These are phyloP conservation scores for Tritrichomonas foetus DNA, from an alignment of 208 protist species.

Conservation along the genomic window DNA sequence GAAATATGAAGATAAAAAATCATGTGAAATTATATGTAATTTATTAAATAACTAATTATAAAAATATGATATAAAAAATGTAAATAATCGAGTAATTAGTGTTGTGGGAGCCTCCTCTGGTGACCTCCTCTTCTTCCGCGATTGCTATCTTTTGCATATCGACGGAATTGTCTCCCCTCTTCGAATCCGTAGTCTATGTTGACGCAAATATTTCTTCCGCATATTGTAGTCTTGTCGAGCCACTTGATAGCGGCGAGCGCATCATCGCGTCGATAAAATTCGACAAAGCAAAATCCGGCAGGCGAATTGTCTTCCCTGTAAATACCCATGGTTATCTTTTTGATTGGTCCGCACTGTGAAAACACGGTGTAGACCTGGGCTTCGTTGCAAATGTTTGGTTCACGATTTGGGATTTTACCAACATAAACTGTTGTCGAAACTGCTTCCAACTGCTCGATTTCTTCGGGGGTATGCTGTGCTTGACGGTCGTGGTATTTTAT, in stretches of 20 bases:
- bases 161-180: not conserved
- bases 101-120: no score
- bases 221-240: not conserved
- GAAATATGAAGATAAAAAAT: no score
- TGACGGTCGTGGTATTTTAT: not conserved
- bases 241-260: not conserved
- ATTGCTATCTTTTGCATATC: not conserved
- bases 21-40: no score
- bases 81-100: no score
- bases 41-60: no score
- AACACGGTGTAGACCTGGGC: not conserved
- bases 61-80: no score
- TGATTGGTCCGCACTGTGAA: not conserved
- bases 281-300: not conserved
- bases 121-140: no score
- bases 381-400: not conserved
- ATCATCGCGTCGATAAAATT: not conserved
- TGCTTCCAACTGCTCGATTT: not conserved
- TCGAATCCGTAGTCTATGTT: not conserved
- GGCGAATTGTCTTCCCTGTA: not conserved
- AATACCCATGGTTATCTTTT: not conserved
- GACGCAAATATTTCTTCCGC: not conserved
- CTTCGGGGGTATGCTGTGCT: not conserved
- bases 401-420: not conserved
- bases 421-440: conserved; percentile 1